Evolutionary conservation across 2,329 filamentous ascomycete genomes (phyloP), one percentile per base, ranked within the genome.

Genomic region (Shiraia sp.): DNA sequence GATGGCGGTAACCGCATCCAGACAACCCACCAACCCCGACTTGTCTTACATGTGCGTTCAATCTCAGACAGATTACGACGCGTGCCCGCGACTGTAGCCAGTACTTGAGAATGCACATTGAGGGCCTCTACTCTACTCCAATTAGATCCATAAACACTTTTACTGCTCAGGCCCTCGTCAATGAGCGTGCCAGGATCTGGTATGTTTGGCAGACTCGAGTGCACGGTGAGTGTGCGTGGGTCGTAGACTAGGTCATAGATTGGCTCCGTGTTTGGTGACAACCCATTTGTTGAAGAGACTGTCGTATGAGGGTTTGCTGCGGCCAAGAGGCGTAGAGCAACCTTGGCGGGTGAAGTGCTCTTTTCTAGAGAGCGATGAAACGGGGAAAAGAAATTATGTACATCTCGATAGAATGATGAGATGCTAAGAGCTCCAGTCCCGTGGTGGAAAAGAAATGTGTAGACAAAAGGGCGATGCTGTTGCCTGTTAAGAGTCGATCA

Each of bases 401-500:
- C 56, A 40, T 75, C 70, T 35, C 66, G 68, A 59, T 77, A 78
- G 59, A 77, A 76, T 9, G 63, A 59, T 2, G 69, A 54, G 6
- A 74, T 65, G 25, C 57, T 63, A 13, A 79, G 62, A 2, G 81
- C 79, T 39, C 80, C 75, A 6, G 85, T 85, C 32, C 76, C 75
- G 29, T 79, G 72, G 33, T 79, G 71, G 65, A 92, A 92, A 3
- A 93, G 73, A 47, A 93, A 85, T 1, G 85, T 80, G 63, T 88
- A 91, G 33, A 92, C 79, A 67, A 92, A 92, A 0, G 88, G 88
- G 16, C 79, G 80, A 63, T 84, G 74, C 66, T 70, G 35, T 35
- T 26, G 7, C 6, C 5, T 24, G 10, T 36, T 31, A 42, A 14
- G 15, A 10, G 35, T 45, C n/a, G 37, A 39, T n/a, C 15, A 2